Evolutionary conservation across 2,329 filamentous ascomycete genomes (phyloP).

Genomic region (Paraphoma sp.): DNA sequence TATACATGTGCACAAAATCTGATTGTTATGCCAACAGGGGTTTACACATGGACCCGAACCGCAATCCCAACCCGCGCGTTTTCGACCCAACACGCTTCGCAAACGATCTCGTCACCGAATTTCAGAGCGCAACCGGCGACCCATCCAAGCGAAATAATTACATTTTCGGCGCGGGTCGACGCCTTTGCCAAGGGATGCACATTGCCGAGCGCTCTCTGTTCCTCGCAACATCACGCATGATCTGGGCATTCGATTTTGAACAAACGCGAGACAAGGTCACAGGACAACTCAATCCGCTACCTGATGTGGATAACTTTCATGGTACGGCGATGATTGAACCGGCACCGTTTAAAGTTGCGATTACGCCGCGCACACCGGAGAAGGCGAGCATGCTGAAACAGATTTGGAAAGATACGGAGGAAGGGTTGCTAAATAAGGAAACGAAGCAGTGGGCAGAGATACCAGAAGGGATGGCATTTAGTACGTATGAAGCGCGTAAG

Average conservation of each 20-base stretch:
- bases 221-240: constrained; percentile 36
- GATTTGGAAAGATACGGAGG: neutral
- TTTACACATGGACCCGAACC: constrained; percentile 47
- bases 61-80: constrained; percentile 49
- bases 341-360: neutral
- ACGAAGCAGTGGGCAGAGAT: neutral
- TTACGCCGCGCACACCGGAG: neutral
- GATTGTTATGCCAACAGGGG: no score
- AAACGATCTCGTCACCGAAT: constrained; percentile 8
- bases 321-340: neutral
- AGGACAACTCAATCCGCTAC: neutral
- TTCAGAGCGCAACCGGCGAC: constrained; percentile 26
- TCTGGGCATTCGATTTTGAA: constrained; percentile 43
- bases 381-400: neutral
- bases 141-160: constrained; percentile 42
- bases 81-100: constrained; percentile 55
- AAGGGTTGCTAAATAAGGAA: neutral
- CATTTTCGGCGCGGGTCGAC: constrained; percentile 47
- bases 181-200: constrained; percentile 48
- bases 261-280: neutral
- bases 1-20: no score
- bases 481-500: neutral
- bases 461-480: neutral
- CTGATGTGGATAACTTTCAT: neutral
- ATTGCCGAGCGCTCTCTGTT: constrained; percentile 43